These are phyloP conservation scores for Dipteronia dyeriana DNA, from an alignment of 345 rosid species.

Conservation along the genomic window DNA sequence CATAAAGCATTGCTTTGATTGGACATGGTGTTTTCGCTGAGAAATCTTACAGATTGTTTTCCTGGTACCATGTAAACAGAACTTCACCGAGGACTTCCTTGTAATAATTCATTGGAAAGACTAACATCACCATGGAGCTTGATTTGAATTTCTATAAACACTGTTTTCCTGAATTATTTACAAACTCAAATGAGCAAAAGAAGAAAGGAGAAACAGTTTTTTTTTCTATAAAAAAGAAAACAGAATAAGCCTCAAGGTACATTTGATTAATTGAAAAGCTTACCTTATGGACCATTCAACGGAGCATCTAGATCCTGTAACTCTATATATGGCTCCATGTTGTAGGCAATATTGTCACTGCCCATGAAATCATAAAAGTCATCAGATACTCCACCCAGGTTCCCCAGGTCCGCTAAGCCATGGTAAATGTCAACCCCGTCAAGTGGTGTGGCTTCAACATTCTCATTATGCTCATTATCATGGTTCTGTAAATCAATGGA, in stretches of 20 bases:
- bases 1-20: neutral
- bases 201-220: neutral
- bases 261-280: neutral
- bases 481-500: constrained; percentile 1
- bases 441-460: neutral
- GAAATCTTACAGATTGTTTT: neutral
- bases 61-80: constrained; percentile 21
- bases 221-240: neutral
- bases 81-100: neutral
- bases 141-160: neutral
- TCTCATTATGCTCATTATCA: neutral
- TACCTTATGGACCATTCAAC: constrained; percentile 10
- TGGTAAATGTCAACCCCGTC: constrained; percentile 21
- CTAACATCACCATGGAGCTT: neutral
- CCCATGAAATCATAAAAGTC: neutral
- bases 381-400: neutral
- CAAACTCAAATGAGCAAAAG: constrained; percentile 5
- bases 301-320: constrained; percentile 34
- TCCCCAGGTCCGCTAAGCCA: constrained; percentile 27
- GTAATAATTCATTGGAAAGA: neutral
- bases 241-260: too few relatives aligned
- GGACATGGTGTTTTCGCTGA: neutral
- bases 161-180: neutral
- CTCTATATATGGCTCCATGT: constrained; percentile 22
- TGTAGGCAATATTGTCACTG: neutral